Evolutionary conservation across 2,329 filamentous ascomycete genomes (phyloP), one percentile per base, ranked within the genome.

Genomic region (Chaetomium sp.): DNA sequence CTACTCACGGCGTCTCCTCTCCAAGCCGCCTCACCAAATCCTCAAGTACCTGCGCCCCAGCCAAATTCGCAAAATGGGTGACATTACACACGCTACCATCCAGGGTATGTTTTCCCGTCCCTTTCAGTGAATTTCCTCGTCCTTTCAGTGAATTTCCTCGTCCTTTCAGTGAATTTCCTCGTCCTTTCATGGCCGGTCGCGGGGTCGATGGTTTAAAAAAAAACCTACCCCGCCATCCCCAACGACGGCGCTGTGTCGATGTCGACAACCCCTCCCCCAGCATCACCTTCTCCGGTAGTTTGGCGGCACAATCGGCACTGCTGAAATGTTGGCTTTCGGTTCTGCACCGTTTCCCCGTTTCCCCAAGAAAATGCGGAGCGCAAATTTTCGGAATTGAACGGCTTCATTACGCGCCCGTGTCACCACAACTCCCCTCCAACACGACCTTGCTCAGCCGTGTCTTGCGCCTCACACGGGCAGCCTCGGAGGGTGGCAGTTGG

Each of bases 51-150:
- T 51, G 19, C 57, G 61, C 62, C 57, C 60, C 62, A 64, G 53
- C 51, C 62, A 69, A 66, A 62, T 63, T 60, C 57, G 63, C 66
- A 78, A 76, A 71, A 85, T 84, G 83, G 78, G 79, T 70, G 83
- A 85, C 70, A 83, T 85, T 72, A 79, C 79, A 65, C 84, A 86
- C 78, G 76, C 76, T 72, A 86, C 83, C 74, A 86, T 86, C 78
- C 79, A 85, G 78, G 83, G 83, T 85, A 79, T 68, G 81, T 58
- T 9, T 25, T 62, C 19, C 8, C 47, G n/a, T 19, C 57, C 45
- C 60, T 57, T 55, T 57, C 38, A n/a, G 31, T 58, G 47, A 42
- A 16, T 21, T 23, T n/a, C n/a, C n/a, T n/a, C n/a, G n/a, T n/a
- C 45, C 60, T 57, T 55, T 57, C 38, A n/a, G 31, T 58, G 47